These are phyloP conservation scores for Rubia balearica DNA, from an alignment of 305 asterid species.

Conservation along the genomic window DNA sequence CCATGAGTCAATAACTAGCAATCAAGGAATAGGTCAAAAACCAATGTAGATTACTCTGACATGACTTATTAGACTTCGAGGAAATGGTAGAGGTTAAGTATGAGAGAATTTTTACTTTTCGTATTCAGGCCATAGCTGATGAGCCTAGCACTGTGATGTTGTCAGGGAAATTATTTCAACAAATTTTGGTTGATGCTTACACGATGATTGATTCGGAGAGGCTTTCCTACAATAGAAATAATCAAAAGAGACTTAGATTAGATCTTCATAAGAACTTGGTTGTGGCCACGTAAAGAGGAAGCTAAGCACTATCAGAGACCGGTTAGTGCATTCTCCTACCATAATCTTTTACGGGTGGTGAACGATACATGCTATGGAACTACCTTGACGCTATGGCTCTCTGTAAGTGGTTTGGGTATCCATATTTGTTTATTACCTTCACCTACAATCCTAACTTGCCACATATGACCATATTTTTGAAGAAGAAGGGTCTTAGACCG, in stretches of 20 bases:
- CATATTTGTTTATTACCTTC: not conserved
- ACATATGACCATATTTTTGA: not conserved
- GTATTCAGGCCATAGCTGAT: not conserved
- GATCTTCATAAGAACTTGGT: not conserved
- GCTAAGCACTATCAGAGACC: not conserved
- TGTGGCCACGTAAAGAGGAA: not conserved
- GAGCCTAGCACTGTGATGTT: not conserved
- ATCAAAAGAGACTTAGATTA: not conserved
- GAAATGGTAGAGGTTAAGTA: not conserved
- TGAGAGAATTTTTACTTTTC: not conserved
- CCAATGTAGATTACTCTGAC: too few species aligned
- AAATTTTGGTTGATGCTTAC: not conserved
- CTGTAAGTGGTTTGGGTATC: not conserved
- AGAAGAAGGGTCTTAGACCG: not conserved
- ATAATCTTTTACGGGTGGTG: not conserved
- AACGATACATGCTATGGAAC: not conserved
- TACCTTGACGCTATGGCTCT: not conserved
- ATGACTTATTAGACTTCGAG: too few species aligned
- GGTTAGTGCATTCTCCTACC: not conserved
- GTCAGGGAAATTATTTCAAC: not conserved
- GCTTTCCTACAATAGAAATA: too few species aligned
- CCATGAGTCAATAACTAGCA: too few species aligned
- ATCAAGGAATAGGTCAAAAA: too few species aligned
- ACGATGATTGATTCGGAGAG: not conserved
- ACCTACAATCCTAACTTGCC: not conserved